A percentile compares a stretch with the other conserved stretches of the same genome.
Evolutionary conservation across 768 basidiomycete species (phyloP).

Genomic region (Pleurotus citrinopileatus): DNA sequence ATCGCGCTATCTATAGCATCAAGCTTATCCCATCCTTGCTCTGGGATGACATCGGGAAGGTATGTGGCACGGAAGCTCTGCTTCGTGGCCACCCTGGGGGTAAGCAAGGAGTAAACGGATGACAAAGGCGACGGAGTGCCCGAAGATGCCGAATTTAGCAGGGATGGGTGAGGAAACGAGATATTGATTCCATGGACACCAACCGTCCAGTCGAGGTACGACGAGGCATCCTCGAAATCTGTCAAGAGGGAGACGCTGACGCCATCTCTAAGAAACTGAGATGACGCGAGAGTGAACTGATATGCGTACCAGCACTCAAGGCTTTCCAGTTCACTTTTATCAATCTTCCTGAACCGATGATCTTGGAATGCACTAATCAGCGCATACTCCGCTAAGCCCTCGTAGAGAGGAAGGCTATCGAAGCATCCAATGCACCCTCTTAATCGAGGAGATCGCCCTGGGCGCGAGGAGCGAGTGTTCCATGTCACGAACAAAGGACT

Average conservation of each 20-base stretch:
- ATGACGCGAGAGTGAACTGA: constrained; percentile 27
- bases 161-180: constrained; percentile 77
- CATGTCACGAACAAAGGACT: constrained; percentile 97
- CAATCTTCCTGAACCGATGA: constrained; percentile 79
- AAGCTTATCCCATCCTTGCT: constrained; percentile 92
- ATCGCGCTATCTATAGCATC: constrained; percentile 92
- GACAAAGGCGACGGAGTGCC: constrained; percentile 70
- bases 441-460: constrained; percentile 60
- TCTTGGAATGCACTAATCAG: constrained; percentile 90
- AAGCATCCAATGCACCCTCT: constrained; percentile 97
- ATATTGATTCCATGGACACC: constrained; percentile 93
- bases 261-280: constrained; percentile 6
- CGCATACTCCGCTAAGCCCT: constrained; percentile 88
- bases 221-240: constrained; percentile 80
- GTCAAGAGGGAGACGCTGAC: constrained; percentile 88
- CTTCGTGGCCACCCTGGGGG: constrained; percentile 41
- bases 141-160: constrained; percentile 46
- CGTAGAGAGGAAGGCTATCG: constrained; percentile 64
- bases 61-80: constrained; percentile 83
- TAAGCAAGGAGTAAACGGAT: constrained; percentile 57
- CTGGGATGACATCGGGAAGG: constrained; percentile 87
- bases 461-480: constrained; percentile 69
- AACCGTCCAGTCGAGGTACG: constrained; percentile 91
- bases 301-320: constrained; percentile 77
- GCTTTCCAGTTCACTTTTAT: constrained; percentile 67